These are phyloP conservation scores for Russula griseocarnosa DNA, from an alignment of 768 basidiomycete species.

Conservation along the genomic window DNA sequence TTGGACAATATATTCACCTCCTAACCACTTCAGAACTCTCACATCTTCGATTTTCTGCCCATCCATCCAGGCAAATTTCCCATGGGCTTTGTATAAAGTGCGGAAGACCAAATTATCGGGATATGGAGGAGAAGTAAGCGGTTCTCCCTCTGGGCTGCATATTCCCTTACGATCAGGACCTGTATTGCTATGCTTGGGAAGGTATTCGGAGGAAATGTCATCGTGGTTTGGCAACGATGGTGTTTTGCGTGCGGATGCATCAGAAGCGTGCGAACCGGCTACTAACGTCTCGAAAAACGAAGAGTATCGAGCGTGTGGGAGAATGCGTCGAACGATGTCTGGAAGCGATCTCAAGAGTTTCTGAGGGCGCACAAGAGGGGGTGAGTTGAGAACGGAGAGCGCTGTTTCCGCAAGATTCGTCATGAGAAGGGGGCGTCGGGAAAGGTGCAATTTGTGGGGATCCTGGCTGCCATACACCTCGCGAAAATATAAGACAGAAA, in stretches of 20 bases:
- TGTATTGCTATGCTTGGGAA: background rate
- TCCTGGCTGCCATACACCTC: background rate
- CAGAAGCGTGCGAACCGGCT: background rate
- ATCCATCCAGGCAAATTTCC: conserved; percentile 24
- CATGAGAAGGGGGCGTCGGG: background rate
- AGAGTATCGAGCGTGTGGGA: conserved; percentile 20
- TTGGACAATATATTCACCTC: conserved; percentile 5
- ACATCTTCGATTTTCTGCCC: conserved; percentile 19
- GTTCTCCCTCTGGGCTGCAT: background rate
- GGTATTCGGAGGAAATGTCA: background rate
- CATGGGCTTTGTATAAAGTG: conserved; percentile 23
- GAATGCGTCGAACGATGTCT: conserved; percentile 19
- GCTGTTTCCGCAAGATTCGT: conserved; percentile 13
- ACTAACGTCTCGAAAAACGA: conserved; percentile 19
- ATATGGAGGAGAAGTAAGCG: background rate
- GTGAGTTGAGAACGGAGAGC: conserved; percentile 13
- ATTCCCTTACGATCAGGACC: background rate
- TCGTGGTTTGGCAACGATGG: conserved; percentile 2
- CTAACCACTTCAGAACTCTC: conserved; percentile 19
- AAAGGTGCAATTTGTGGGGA: background rate
- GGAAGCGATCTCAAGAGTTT: conserved; percentile 14
- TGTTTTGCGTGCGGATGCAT: conserved; percentile 4
- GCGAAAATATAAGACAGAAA: conserved; percentile 4
- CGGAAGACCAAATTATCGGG: conserved; percentile 19
- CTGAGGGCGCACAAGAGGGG: conserved; percentile 1